Percentiles rank a stretch among this genome's conserved stretches.
phyloP scores from a whole-genome alignment of 345 rosid species.

The Mercurialis annua region DNA sequence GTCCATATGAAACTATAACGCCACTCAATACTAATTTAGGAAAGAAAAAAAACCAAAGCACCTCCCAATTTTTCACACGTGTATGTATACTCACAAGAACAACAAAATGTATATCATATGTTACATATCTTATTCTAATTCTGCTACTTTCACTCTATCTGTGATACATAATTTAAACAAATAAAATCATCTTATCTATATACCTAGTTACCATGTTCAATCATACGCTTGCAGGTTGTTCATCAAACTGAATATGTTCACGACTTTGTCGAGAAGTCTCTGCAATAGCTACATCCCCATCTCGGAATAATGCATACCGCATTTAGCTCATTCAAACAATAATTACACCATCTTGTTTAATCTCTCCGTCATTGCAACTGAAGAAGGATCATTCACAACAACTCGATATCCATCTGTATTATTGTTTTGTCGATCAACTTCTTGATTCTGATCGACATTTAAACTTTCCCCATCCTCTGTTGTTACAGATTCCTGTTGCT shows the following conservation, averaged over 20 bases:
- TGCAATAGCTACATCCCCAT: slow-evolving; percentile 13
- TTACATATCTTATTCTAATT: slow-evolving; percentile 27
- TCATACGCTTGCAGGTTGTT: slow-evolving; percentile 11
- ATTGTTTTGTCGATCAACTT: slow-evolving; percentile 25
- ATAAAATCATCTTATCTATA: slow-evolving; percentile 30
- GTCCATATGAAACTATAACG: slow-evolving; percentile 1
- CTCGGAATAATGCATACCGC: slow-evolving; percentile 11
- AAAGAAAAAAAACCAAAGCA: slow-evolving; percentile 15
- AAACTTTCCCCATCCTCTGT: slow-evolving; percentile 35
- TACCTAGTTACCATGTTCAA: slow-evolving; percentile 10
- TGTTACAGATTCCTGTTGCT: slow-evolving; percentile 27
- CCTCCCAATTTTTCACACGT: slow-evolving; percentile 26
- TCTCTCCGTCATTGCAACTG: slow-evolving; percentile 34
- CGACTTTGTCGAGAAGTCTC: slow-evolving; percentile 10
- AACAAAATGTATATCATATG: background rate
- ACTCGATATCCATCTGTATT: slow-evolving; percentile 28
- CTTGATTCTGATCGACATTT: slow-evolving; percentile 30
- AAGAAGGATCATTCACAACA: slow-evolving; percentile 33
- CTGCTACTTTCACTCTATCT: slow-evolving; percentile 4
- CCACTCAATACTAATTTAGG: slow-evolving; percentile 12
- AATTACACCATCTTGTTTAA: background rate
- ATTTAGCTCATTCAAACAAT: slow-evolving; percentile 14
- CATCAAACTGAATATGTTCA: slow-evolving; percentile 13
- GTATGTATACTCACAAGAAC: slow-evolving; percentile 15
- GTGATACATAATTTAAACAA: slow-evolving; percentile 29